Evolutionary conservation across 768 basidiomycete species (phyloP).

Genomic region (Boletus rubroflammeus): DNA sequence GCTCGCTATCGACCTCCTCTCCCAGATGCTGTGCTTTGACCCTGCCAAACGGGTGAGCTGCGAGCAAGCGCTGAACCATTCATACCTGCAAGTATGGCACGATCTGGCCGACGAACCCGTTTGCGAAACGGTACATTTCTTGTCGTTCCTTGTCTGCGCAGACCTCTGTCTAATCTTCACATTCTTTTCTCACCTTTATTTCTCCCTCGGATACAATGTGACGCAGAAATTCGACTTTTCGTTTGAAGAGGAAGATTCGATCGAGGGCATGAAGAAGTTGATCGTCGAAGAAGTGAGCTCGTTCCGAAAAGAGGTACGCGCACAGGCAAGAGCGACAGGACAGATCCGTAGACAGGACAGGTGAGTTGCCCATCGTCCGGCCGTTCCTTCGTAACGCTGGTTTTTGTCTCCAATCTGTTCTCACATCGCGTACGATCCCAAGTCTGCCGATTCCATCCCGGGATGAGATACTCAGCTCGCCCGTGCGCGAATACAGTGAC

Average conservation of each 20-base stretch:
- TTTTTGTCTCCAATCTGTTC: not conserved
- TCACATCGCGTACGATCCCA: not conserved
- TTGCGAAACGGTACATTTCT: constrained; percentile 63
- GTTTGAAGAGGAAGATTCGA: constrained; percentile 95
- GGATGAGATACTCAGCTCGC: constrained; percentile 78
- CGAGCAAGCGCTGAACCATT: constrained; percentile 92
- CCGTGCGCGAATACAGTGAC: constrained; percentile 57
- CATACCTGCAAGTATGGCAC: constrained; percentile 96
- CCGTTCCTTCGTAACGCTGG: not conserved
- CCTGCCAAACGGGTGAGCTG: constrained; percentile 95
- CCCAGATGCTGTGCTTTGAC: constrained; percentile 91
- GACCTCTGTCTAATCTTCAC: not conserved
- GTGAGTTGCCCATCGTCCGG: constrained; percentile 32
- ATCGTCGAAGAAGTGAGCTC: constrained; percentile 89
- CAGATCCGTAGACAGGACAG: constrained; percentile 78
- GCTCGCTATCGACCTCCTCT: constrained; percentile 87
- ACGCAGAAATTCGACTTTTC: constrained; percentile 83
- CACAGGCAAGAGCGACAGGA: constrained; percentile 69
- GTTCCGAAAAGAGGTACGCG: constrained; percentile 87
- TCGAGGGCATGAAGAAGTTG: constrained; percentile 94
- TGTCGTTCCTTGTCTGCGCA: not conserved
- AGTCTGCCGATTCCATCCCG: constrained; percentile 78
- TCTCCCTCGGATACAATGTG: not conserved
- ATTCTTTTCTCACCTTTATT: not conserved
- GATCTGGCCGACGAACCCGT: constrained; percentile 92